Evolutionary conservation across 2,329 filamentous ascomycete species (phyloP).

Genomic region (Magnaporthiopsis rhizophila): DNA sequence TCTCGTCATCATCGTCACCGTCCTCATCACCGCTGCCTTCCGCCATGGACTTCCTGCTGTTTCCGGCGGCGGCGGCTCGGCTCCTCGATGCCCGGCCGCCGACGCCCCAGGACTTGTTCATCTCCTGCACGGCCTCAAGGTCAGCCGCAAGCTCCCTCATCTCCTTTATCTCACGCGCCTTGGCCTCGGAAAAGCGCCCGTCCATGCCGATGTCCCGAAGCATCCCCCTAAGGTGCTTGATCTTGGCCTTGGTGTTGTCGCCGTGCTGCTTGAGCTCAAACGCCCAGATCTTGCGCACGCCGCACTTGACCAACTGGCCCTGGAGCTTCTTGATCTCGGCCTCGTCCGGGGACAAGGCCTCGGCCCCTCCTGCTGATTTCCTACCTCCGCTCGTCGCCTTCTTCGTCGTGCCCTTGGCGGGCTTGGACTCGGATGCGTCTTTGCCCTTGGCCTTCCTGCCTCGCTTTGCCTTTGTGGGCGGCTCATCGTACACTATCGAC

Average conservation of each 20-base stretch:
- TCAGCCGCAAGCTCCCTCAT: constrained; percentile 76
- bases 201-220: constrained; percentile 79
- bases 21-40: constrained; percentile 25
- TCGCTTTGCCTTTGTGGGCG: constrained; percentile 26
- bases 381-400: not conserved
- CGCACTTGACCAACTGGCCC: constrained; percentile 79
- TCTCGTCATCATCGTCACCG: constrained; percentile 20
- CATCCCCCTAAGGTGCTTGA: constrained; percentile 71
- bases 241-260: constrained; percentile 68
- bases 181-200: constrained; percentile 77
- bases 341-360: constrained; percentile 51
- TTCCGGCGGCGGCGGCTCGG: constrained; percentile 17
- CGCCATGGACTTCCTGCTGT: constrained; percentile 25
- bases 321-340: constrained; percentile 84
- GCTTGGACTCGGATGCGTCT: constrained; percentile 5
- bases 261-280: constrained; percentile 71
- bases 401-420: constrained; percentile 8
- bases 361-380: constrained; percentile 7
- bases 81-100: constrained; percentile 34
- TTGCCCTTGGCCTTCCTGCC: constrained; percentile 18
- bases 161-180: constrained; percentile 81
- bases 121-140: constrained; percentile 75
- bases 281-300: constrained; percentile 85
- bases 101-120: constrained; percentile 69
- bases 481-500: constrained; percentile 72